Base-by-base conservation (phyloP, 2,329 filamentous ascomycete genomes). In the Fusarium chlamydosporum region DNA sequence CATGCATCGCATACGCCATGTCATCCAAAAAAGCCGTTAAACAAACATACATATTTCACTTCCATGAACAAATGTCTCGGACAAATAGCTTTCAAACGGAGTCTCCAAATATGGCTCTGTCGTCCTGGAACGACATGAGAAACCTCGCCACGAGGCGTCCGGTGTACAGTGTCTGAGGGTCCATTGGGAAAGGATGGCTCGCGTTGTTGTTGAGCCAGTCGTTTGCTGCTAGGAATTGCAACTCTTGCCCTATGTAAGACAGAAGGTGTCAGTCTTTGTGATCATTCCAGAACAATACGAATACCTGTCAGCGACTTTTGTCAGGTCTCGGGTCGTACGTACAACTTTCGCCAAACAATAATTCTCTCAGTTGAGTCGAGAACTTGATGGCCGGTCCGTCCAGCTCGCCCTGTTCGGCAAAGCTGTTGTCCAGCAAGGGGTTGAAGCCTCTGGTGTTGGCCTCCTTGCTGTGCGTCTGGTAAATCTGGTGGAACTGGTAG, bases 401-500 rank as follows among this genome's bases (percentile, higher is more conserved):
- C 51, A 87, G 75, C 61, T 86, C 84, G 6, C 74, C 80, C 37
- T 80, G 76, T 60, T 81, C 77, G 20, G 79, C 74, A 51, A 80
- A 79, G 40, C 75, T 74, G 45, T 79, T 75, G 68, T 87, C 85
- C 9, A 83, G 67, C n/a, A 88, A 74, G 18, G 86, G 86, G 69
- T 88, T 88, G 72, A 87, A 88, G 48, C 85, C 79, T 75, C 79
- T 84, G 9, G 80, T 75, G 42, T 81, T 81, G 5, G 79, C 79
- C 65, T 87, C 84, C 67, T 79, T 80, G 56, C 79, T 81, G 73
- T 87, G 84, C 20, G 86, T 88, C 78, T 87, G 85, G 71, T 87
- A 88, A 57, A 87, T 81, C 72, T 87, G 82, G 75, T 88, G 86
- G 73, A 88, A 88, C 76, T 87, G 85, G 66, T 85, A 86, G 5